Percentiles rank a stretch among this genome's conserved stretches.
These are phyloP conservation scores for Thraustochytrium striatum DNA, from an alignment of 352 stramenopile genomes.

Conservation along the genomic window DNA sequence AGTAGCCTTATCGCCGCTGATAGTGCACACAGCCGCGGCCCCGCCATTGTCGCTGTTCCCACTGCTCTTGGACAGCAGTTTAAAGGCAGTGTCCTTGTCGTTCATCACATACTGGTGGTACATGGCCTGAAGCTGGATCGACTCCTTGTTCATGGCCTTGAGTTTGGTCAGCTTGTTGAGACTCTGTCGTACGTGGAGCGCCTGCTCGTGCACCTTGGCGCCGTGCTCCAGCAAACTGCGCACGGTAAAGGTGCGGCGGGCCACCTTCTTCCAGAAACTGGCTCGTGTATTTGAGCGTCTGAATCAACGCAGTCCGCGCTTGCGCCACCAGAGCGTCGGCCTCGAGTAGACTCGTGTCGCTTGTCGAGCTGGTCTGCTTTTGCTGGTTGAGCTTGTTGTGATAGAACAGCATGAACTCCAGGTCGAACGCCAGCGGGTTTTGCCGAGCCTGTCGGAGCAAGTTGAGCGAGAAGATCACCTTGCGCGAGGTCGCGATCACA, in stretches of 20 bases:
- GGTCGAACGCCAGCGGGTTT: conserved; percentile 3
- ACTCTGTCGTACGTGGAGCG: background rate
- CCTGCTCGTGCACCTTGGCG: conserved; percentile 22
- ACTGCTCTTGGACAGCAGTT: background rate
- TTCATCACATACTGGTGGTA: conserved; percentile 49
- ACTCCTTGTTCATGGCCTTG: conserved; percentile 9
- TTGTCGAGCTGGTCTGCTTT: background rate
- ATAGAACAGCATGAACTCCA: conserved; percentile 45
- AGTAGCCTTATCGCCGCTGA: conserved; percentile 16
- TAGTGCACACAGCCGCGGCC: conserved; percentile 23
- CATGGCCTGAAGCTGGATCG: conserved; percentile 16
- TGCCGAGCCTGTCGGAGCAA: conserved; percentile 17
- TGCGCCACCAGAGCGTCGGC: conserved; percentile 15
- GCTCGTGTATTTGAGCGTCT: conserved; percentile 14
- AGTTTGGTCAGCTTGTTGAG: conserved; percentile 38
- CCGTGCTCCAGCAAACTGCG: conserved; percentile 17
- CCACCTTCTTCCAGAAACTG: conserved; percentile 41
- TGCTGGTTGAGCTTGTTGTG: conserved; percentile 39
- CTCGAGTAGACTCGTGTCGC: conserved; percentile 25
- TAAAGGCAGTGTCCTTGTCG: conserved; percentile 11
- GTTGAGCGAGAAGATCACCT: conserved; percentile 46
- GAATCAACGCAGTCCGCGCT: conserved; percentile 7
- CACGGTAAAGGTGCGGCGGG: conserved; percentile 28
- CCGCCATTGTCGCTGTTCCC: background rate
- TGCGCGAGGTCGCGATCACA: no score